Base-by-base conservation (phyloP, 495 filamentous ascomycete species). In the Trichocladium antarcticum region DNA sequence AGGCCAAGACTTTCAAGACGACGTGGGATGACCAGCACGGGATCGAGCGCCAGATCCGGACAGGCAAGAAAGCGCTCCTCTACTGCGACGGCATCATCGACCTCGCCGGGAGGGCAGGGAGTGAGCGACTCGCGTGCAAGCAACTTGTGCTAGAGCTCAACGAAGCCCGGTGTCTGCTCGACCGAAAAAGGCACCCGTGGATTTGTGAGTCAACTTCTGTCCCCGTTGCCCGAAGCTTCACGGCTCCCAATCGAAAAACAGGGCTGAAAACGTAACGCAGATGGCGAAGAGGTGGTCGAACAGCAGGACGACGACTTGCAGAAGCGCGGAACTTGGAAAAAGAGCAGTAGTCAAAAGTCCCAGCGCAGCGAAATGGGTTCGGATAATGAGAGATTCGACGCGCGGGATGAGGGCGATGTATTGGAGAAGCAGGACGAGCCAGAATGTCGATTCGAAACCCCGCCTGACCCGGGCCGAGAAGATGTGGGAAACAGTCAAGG, bases 141-240 rank as follows among this genome's bases (percentile, higher is more conserved):
- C 37, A 53, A 8, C 29, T 62, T 19, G 45, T 62, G 15, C 1
- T 37, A 5, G 59, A 60, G 40, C 46, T 62, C 1, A 39, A 51
- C n/a, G 54, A 59, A 12, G 29, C 37, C 1, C 50, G 31, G 29
- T 41, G 32, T 9, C 17, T 57, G n/a, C 40, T 61, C 24, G 15
- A 37, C 24, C 36, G 19, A 10, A 48, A 45, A 42, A 53, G 35
- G 38, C 37, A 57, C 19, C 29, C 47, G 9, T 62, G 57, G 51
- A 53, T 55, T 20, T 49, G 57, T 53, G 28, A 49, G 57, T 43
- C 19, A 27, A 27, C 24, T n/a, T n/a, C n/a, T n/a, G n/a, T n/a
- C n/a, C n/a, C n/a, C n/a, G n/a, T n/a, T n/a, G n/a, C n/a, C n/a
- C n/a, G n/a, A n/a, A n/a, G n/a, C n/a, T n/a, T n/a, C n/a, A n/a